Percentiles rank a stretch among this genome's conserved stretches.
Conservation (phyloP, 2,329 filamentous ascomycete genomes). For the Diplocarpon rosae region DNA sequence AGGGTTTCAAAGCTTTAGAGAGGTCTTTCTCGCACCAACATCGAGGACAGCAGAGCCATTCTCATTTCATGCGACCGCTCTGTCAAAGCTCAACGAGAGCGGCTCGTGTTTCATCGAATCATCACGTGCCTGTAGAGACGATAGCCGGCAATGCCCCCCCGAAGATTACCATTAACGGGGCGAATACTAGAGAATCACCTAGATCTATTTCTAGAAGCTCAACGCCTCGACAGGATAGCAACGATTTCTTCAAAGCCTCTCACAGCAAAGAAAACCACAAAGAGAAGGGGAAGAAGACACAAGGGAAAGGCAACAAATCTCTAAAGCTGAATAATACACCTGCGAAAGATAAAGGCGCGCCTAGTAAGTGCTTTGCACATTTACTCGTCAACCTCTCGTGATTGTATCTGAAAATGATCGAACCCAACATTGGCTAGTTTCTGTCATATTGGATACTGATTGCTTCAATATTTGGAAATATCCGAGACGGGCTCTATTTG, state of each 20-base stretch:
- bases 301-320: constrained; percentile 17
- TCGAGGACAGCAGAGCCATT: constrained; percentile 21
- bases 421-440: no score
- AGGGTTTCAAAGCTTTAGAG: constrained; percentile 22
- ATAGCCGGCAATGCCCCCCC: constrained; percentile 11
- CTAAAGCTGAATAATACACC: constrained; percentile 16
- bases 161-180: constrained; percentile 16
- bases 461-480: no score
- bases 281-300: constrained; percentile 15
- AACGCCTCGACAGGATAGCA: constrained; percentile 9
- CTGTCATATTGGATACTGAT: no score
- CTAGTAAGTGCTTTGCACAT: constrained; percentile 2
- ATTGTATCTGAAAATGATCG: no score
- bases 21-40: constrained; percentile 21
- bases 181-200: constrained; percentile 5
- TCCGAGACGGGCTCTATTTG: no score
- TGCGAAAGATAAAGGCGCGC: constrained; percentile 6
- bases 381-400: no score
- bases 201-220: constrained; percentile 9
- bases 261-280: constrained; percentile 11
- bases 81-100: constrained; percentile 20
- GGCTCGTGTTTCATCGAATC: constrained; percentile 3
- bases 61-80: constrained; percentile 22
- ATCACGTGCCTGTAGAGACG: not conserved
- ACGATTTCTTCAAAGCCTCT: constrained; percentile 7